Evolutionary conservation across 148 eudicot genomes (phyloP), one percentile per base, ranked within the genome.

Genomic region (Nepenthes gracilis): DNA sequence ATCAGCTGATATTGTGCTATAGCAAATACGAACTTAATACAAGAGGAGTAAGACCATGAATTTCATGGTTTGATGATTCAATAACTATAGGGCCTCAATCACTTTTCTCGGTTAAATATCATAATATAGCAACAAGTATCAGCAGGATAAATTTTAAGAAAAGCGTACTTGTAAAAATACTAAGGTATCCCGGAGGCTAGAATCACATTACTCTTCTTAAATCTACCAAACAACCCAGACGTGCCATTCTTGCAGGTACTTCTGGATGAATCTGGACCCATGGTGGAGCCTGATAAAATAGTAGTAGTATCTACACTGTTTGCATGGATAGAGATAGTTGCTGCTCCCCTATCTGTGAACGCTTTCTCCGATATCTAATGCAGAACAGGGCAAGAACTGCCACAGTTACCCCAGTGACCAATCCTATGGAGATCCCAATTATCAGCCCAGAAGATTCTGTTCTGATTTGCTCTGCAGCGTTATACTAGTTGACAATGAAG

Each of bases 161-260:
- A 49, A 43, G 23, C 86, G 66, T 75, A 88, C 98, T 81, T 92
- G 85, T 83, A 92, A 52, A 81, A 64, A 62, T 83, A 88, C 77
- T 92, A 96, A 2, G 77, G 76, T 65, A 92, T 88, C 57, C 98
- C 98, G 33, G 98, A 88, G 47, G 88, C 90, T 51, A 85, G 72
- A 75, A 88, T 69, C 43, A 81, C 74, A 77, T 79, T 80, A 54
- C 79, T 72, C 81, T 70, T 92, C 75, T 70, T 84, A 54, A 80
- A 68, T 35, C 96, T 86, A 50, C 84, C 86, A 65, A 92, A 71
- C 96, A 94, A 85, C 4, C 67, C 62, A 13, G 88, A 68, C 72
- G 57, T 77, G 49, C 84, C 73, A 69, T 64, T 78, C 33, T 74
- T 77, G 23, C 50, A 75, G 1, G 69, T 59, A 3, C 75, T 67